A percentile compares a stretch with the other conserved stretches of the same genome.
These are phyloP conservation scores for Chlorella sp. DNA, from an alignment of 139 green algal species.

Conservation along the genomic window DNA sequence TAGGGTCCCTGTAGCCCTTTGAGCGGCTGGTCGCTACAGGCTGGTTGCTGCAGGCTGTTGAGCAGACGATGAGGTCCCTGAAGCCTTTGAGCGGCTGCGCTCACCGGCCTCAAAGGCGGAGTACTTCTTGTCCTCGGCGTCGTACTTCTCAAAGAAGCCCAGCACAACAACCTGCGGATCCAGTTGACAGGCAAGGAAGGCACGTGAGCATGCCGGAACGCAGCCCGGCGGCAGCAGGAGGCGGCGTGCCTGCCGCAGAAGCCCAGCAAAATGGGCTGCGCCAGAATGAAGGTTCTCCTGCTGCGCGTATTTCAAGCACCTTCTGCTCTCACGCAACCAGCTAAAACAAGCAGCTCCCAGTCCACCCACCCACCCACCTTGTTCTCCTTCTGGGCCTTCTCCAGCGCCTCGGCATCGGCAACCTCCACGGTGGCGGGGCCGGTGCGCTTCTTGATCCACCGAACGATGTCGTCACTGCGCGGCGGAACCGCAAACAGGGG, in stretches of 20 bases:
- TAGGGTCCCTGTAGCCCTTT: no score
- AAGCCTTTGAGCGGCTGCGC: background rate
- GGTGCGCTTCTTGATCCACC: conserved; percentile 93
- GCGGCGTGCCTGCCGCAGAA: no score
- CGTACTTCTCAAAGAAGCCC: conserved; percentile 77
- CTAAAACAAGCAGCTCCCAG: background rate
- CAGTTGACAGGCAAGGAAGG: no score
- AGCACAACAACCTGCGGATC: conserved; percentile 56
- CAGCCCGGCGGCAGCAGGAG: no score
- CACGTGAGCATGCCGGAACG: no score
- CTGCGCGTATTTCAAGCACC: background rate
- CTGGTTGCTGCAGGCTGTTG: no score
- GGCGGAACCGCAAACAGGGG: no score
- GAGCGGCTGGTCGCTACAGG: no score
- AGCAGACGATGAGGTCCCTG: no score
- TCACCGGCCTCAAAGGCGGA: conserved; percentile 61
- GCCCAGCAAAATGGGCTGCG: no score
- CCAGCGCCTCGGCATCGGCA: conserved; percentile 53
- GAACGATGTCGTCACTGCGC: conserved; percentile 77
- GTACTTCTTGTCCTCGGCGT: conserved; percentile 66
- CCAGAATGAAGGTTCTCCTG: no score
- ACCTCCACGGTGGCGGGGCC: conserved; percentile 77
- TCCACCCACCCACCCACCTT: background rate
- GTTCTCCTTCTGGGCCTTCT: conserved; percentile 51
- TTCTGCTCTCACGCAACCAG: no score